Conservation (phyloP, 1,284 basidiomycete species). For the Austroboletus niveus region DNA sequence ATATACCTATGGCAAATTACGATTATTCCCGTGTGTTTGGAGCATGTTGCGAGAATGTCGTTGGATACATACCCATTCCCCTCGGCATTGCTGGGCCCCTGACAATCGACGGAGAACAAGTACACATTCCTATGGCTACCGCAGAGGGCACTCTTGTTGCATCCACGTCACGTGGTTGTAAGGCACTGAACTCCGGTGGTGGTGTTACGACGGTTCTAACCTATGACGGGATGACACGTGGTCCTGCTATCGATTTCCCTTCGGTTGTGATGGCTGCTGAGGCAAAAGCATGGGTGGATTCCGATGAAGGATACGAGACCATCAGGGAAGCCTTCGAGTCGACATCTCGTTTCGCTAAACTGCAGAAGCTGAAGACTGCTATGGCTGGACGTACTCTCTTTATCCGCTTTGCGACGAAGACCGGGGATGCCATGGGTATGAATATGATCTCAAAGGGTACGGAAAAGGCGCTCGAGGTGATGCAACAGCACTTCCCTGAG, state of each 20-base stretch:
- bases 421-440: slow-evolving; percentile 99
- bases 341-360: slow-evolving; percentile 86
- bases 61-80: slow-evolving; percentile 96
- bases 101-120: slow-evolving; percentile 82
- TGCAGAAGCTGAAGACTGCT: slow-evolving; percentile 81
- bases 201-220: slow-evolving; percentile 94
- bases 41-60: slow-evolving; percentile 99
- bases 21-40: slow-evolving; percentile 95
- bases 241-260: slow-evolving; percentile 97
- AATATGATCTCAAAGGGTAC: slow-evolving; percentile 99
- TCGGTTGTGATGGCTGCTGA: slow-evolving; percentile 75
- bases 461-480: slow-evolving; percentile 87
- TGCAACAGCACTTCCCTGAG: slow-evolving; percentile 83
- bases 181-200: slow-evolving; percentile 94
- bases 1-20: slow-evolving; percentile 84
- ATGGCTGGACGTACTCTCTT: slow-evolving; percentile 91
- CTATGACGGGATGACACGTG: slow-evolving; percentile 96
- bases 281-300: slow-evolving; percentile 89
- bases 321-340: slow-evolving; percentile 91
- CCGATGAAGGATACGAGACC: slow-evolving; percentile 73
- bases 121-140: slow-evolving; percentile 98
- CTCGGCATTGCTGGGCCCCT: slow-evolving; percentile 97
- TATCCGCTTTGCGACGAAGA: slow-evolving; percentile 93
- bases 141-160: slow-evolving; percentile 98
- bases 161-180: slow-evolving; percentile 96